Percentiles rank a stretch among this genome's conserved stretches.
phyloP scores from a whole-genome alignment of 257 asterid species.

The Nicotiana paniculata region DNA sequence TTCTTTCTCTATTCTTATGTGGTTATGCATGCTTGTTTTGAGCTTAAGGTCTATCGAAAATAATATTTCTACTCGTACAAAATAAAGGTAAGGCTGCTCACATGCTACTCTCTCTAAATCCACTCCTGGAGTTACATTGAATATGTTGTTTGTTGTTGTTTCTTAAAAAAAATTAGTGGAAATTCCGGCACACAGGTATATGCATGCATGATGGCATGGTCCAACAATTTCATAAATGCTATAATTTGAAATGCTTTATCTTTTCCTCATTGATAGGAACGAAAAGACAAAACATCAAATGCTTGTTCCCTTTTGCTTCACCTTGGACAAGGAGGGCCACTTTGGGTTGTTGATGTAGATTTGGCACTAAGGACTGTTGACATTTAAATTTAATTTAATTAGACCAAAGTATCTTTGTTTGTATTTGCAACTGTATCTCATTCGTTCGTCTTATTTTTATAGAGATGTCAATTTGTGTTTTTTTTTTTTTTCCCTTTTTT shows the following conservation, averaged over 20 bases:
- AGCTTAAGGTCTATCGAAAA: no score
- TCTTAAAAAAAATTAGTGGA: background rate
- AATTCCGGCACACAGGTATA: background rate
- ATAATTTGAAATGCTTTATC: background rate
- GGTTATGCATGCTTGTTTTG: no score
- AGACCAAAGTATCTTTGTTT: background rate
- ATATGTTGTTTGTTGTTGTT: no score
- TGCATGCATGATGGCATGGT: background rate
- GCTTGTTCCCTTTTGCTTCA: background rate
- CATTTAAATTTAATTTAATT: background rate
- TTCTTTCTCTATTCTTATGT: no score
- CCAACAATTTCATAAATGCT: background rate
- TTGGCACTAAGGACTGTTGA: background rate
- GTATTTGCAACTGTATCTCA: background rate
- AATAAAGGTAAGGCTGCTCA: no score
- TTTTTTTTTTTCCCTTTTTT: background rate
- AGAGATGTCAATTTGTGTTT: background rate
- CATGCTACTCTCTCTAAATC: no score
- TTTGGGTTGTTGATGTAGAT: background rate
- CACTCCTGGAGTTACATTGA: accelerated
- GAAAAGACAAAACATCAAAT: background rate
- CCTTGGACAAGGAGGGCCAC: background rate
- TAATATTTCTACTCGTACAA: accelerated
- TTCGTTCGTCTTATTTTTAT: background rate
- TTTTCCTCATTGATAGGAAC: background rate